These are phyloP conservation scores for Flaveria ramosissima DNA, from an alignment of 129 eudicot genomes.

Conservation along the genomic window DNA sequence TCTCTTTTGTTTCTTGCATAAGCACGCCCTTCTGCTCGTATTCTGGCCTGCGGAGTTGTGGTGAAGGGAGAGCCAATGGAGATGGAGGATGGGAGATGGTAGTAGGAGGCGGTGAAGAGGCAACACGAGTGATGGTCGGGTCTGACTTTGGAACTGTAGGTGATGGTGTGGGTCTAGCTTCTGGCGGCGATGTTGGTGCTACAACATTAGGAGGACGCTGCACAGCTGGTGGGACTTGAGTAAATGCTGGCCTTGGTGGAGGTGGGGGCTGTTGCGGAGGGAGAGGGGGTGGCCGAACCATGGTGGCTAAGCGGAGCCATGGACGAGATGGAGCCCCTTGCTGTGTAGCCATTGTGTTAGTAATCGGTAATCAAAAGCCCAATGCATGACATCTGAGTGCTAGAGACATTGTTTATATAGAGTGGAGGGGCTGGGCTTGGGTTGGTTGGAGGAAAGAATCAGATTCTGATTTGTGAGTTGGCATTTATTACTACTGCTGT, in stretches of 20 bases:
- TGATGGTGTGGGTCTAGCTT: background rate
- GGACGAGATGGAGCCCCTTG: conserved; percentile 49
- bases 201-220: background rate
- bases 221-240: background rate
- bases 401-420: conserved; percentile 25
- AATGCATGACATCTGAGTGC: conserved; percentile 9
- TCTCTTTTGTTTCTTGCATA: conserved; percentile 47
- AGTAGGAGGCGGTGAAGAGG: conserved; percentile 38
- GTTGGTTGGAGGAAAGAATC: conserved; percentile 19
- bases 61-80: conserved; percentile 29
- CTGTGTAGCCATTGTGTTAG: conserved; percentile 49
- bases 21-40: background rate
- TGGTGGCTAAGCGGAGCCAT: conserved; percentile 53
- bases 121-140: background rate
- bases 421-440: background rate
- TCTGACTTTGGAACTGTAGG: conserved; percentile 18
- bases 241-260: conserved; percentile 36
- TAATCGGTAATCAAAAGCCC: no score
- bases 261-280: conserved; percentile 28
- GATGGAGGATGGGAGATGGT: conserved; percentile 51
- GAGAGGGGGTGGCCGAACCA: conserved; percentile 32
- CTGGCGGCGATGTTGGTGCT: conserved; percentile 29
- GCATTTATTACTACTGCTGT: no score
- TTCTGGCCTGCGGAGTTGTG: conserved; percentile 32
- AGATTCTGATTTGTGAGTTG: conserved; percentile 22